Evolutionary conservation across 345 rosid genomes (phyloP), one percentile per base, ranked within the genome.

Genomic region (Erysimum cheiranthoides): DNA sequence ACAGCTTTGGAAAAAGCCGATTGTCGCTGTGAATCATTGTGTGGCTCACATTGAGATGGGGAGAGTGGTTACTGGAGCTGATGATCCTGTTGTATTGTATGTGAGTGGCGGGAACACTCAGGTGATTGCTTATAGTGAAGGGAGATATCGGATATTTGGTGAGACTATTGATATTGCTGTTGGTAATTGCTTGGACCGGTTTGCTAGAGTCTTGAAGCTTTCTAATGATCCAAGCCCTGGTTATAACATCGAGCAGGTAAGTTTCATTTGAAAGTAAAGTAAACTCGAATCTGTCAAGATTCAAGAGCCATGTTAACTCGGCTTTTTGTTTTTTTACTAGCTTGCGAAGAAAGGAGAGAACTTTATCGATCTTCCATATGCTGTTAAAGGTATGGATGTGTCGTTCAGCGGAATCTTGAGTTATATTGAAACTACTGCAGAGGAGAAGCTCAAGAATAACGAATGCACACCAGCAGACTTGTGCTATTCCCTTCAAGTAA

Each of bases 181-280:
- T 43, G 99, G 98, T 28, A 96, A 96, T 81, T 96, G 98, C 76
- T 85, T 95, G 90, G 97, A 93, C 49, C 88, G 98, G 54, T 93
- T 96, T 64, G 98, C 98, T 70, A 82, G 99, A 79, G 91, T 96
- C 18, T 83, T 96, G 74, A 87, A 85, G 4, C 85, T 96, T 11
- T 93, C 99, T 25, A 96, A 96, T 81, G 98, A 96, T 83, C 99
- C 98, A n/a, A 91, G 95, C 64, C 99, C 99, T 16, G 98, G 99
- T 59, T 93, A 96, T 78, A 96, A 96, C 81, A 96, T 93, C 11
- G 99, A 93, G 79, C 99, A 96, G 97, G 99, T 90, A 54, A 5
- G 0, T 27, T 17, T 47, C 70, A 28, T 39, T 4, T 38, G 12
- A 54, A 40, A n/a, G 28, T 68, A 25, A 25, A 13, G 70, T 58